These are phyloP conservation scores for Aspergillus coremiiformis DNA, from an alignment of 495 filamentous ascomycete species.

Conservation along the genomic window DNA sequence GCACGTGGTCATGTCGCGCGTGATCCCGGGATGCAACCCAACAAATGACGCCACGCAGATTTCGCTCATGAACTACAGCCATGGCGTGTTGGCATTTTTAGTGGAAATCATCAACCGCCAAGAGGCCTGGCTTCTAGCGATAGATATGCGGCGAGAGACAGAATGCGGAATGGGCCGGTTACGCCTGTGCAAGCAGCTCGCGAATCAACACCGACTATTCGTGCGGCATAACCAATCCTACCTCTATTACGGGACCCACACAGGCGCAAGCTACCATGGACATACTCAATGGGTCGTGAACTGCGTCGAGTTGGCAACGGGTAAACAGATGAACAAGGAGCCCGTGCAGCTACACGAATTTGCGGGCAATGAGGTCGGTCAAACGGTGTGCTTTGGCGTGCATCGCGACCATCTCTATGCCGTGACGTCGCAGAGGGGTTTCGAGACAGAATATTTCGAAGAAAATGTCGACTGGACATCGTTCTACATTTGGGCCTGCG, in stretches of 20 bases:
- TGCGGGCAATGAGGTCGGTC: constrained; percentile 57
- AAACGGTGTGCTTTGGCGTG: constrained; percentile 66
- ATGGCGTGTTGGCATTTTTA: constrained; percentile 53
- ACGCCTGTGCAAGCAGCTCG: constrained; percentile 35
- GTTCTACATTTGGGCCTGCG: constrained; percentile 61
- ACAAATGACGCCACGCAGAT: constrained; percentile 40
- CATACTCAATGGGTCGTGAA: constrained; percentile 55
- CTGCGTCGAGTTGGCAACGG: constrained; percentile 43
- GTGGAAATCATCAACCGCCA: constrained; percentile 26
- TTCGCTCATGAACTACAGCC: constrained; percentile 52
- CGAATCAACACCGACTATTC: constrained; percentile 50
- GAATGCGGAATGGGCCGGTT: constrained; percentile 23
- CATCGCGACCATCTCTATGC: constrained; percentile 63
- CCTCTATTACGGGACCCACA: constrained; percentile 62
- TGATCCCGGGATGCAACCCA: constrained; percentile 17
- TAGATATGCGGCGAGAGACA: constrained; percentile 38
- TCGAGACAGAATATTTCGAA: constrained; percentile 57
- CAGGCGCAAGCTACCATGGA: constrained; percentile 41
- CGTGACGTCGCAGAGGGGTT: constrained; percentile 58
- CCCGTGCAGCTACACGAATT: constrained; percentile 44
- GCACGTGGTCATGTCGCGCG: constrained; percentile 35
- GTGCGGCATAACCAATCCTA: constrained; percentile 59
- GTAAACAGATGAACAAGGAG: constrained; percentile 22
- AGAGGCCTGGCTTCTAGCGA: constrained; percentile 50
- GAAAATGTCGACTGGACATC: constrained; percentile 64